Evolutionary conservation across 2,329 filamentous ascomycete species (phyloP).

Genomic region (Aspergillus sp.): DNA sequence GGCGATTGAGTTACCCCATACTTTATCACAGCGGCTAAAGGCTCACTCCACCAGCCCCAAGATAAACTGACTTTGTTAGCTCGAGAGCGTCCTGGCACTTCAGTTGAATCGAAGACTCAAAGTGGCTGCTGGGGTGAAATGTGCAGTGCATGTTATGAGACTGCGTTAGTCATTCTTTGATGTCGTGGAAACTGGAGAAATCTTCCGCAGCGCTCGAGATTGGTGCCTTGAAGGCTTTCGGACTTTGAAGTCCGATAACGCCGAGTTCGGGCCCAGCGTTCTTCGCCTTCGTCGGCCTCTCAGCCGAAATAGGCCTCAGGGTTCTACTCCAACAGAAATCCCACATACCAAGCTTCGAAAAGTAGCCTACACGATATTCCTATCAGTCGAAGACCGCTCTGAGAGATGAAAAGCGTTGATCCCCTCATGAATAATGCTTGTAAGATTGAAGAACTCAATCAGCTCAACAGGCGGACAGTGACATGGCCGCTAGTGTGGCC

Average conservation of each 20-base stretch:
- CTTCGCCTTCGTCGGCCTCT: neutral
- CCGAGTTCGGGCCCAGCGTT: neutral
- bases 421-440: neutral
- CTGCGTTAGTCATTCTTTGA: neutral
- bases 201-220: neutral
- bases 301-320: neutral
- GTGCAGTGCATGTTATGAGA: neutral
- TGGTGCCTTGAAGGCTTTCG: neutral
- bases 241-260: neutral
- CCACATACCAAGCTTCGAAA: neutral
- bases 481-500: constrained; percentile 19
- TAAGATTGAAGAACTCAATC: neutral
- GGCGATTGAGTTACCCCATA: constrained; percentile 10
- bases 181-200: neutral
- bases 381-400: neutral
- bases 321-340: neutral
- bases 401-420: neutral
- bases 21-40: neutral
- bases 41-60: neutral
- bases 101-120: neutral
- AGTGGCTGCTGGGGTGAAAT: neutral
- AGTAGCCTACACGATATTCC: too few relatives aligned
- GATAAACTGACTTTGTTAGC: constrained; percentile 4
- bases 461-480: neutral
- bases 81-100: neutral